Evolutionary conservation across 2,329 filamentous ascomycete genomes (phyloP), one percentile per base, ranked within the genome.

Genomic region (Arachnopeziza araneosa): DNA sequence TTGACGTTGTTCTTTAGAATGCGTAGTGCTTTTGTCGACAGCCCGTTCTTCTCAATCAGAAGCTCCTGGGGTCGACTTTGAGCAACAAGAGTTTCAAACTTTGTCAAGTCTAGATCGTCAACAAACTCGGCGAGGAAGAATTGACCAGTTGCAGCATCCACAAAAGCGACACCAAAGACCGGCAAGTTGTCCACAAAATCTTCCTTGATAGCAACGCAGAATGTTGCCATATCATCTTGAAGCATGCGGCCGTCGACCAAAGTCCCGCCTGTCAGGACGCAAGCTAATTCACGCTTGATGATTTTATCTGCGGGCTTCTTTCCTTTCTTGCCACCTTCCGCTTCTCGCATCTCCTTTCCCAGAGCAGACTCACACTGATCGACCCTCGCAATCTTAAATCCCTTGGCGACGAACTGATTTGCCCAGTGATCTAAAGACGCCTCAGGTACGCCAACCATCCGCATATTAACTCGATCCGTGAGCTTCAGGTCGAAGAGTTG

Each of bases 381-480:
- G 24, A 99, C 95, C 21, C 93, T 83, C 7, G 95, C 95, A 57
- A 99, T 96, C 75, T 99, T 99, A 83, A 87, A 96, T 36, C 96
- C 95, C 74, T 98, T 98, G 60, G 93, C 95, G 50, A 99, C 93
- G 69, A 99, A 99, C 70, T 99, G 95, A 69, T 96, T 96, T 59
- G 95, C 92, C 95, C 95, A 99, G 73, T 95, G 87, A 70, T 95
- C 91, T n/a, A 99, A 79, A 14, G 92, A 96, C 71, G 91, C 90
- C 74, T 99, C 95, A 0, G 95, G 95, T 0, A 99, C 95, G 63
- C 95, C 95, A 1, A 98, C 95, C 95, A 99, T 99, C 66, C 93
- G 90, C 95, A 99, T 99, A 73, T 99, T 99, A 73, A 99, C 95
- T 58, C 95, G 85, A 69, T 99, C 95, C 0, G 95, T 99, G 72